Base-by-base conservation (phyloP, 2,329 filamentous ascomycete genomes). In the Sphaerulina musiva region DNA sequence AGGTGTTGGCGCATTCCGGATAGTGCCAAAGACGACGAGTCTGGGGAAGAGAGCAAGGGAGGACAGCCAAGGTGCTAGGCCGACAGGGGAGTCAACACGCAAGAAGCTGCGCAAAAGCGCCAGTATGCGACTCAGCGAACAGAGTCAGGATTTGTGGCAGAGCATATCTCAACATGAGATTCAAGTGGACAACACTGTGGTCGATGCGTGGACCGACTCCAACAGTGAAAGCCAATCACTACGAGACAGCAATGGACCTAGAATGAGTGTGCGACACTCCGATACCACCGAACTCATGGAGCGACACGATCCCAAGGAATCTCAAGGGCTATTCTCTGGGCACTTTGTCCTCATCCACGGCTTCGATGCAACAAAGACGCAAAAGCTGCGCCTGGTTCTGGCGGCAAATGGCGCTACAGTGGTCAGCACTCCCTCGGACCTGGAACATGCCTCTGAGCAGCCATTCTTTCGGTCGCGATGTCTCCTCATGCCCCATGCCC, bases 101-200 rank as follows among this genome's bases (percentile, higher is more conserved):
- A 81, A 90, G 61, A 97, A 96, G 73, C 73, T 98, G 61, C 83
- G 93, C 61, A 86, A 91, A 64, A 90, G 88, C 5, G 87, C 91
- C 20, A 96, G 91, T 70, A 84, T 86, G 66, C 92, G 89, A 68
- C 75, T 97, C 32, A 84, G 80, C 54, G 86, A 79, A 47, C 90
- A 96, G 65, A 86, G 84, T 61, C 84, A 91, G 63, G 84, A 82
- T 29, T 79, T 97, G n/a, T 97, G 92, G 92, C 86, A 86, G 4
- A 89, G 95, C 64, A 95, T 98, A 55, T 80, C 93, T 34, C 69
- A 67, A 49, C 64, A 65, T 7, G 69, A 69, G 11, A 56, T 56
- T 10, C 54, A 58, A 23, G 55, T 58, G 9, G 62, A 60, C 31
- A 51, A 56, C 9, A 57, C 60, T 4, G 59, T 59, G 51, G 26